phyloP scores from a whole-genome alignment of 2,329 filamentous ascomycete genomes.

The Zymoseptoria passerinii region DNA sequence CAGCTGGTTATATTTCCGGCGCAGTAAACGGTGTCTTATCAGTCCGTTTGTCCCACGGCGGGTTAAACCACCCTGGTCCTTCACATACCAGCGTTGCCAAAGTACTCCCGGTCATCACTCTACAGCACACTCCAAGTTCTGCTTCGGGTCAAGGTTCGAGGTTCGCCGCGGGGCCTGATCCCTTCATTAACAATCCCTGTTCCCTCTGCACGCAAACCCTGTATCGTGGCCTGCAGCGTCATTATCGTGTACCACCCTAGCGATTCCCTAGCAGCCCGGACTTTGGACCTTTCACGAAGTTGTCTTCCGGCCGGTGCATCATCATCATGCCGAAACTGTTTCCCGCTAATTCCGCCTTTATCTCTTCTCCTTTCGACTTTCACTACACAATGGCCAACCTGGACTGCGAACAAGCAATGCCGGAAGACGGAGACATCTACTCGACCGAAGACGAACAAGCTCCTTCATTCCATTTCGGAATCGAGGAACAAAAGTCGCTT shows the following conservation, averaged over 20 bases:
- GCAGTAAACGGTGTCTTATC: not conserved
- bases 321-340: slow-evolving; percentile 2
- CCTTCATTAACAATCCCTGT: slow-evolving; percentile 1
- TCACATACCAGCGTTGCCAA: not conserved
- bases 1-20: not conserved
- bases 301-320: not conserved
- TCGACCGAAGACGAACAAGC: not conserved
- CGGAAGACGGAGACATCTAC: not conserved
- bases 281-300: slow-evolving; percentile 4
- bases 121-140: not conserved
- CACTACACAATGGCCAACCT: not conserved
- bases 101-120: not conserved
- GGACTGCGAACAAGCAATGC: not conserved
- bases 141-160: slow-evolving; percentile 1
- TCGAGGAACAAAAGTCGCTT: not conserved
- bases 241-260: slow-evolving; percentile 13
- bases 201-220: slow-evolving; percentile 3
- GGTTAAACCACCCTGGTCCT: not conserved
- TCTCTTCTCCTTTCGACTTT: not conserved
- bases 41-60: not conserved
- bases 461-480: not conserved
- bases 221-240: slow-evolving; percentile 16
- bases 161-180: slow-evolving; percentile 6
- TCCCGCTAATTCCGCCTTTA: not conserved
- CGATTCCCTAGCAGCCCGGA: slow-evolving; percentile 1